Evolutionary conservation across 306 rosid genomes (phyloP).

Genomic region (Acmispon strigosus): DNA sequence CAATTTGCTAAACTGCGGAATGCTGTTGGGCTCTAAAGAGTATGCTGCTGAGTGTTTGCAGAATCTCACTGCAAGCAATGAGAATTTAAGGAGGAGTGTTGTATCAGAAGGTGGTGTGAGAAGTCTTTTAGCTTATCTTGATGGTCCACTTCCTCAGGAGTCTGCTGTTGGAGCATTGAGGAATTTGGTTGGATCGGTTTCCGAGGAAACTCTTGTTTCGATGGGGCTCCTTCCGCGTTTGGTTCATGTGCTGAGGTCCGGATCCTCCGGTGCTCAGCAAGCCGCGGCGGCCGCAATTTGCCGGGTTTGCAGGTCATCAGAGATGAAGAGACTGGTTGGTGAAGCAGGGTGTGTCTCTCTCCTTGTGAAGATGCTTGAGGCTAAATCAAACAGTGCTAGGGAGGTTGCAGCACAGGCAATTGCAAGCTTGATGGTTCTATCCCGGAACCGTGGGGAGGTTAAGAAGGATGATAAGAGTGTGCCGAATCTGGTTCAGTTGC

Average conservation of each 20-base stretch:
- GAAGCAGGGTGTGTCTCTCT: slow-evolving; percentile 74
- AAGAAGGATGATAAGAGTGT: slow-evolving; percentile 68
- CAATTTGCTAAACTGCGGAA: slow-evolving; percentile 63
- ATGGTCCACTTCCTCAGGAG: slow-evolving; percentile 76
- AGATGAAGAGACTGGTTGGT: slow-evolving; percentile 55
- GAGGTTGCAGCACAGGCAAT: slow-evolving; percentile 76
- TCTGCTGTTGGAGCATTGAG: slow-evolving; percentile 72
- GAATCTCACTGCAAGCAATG: slow-evolving; percentile 77
- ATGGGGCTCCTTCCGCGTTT: slow-evolving; percentile 55
- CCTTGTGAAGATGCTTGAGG: slow-evolving; percentile 79
- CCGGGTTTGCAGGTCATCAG: slow-evolving; percentile 42
- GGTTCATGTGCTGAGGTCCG: slow-evolving; percentile 56
- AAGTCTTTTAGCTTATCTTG: slow-evolving; percentile 69
- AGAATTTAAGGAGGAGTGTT: slow-evolving; percentile 53
- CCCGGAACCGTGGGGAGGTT: slow-evolving; percentile 59
- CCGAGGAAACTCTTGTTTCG: slow-evolving; percentile 44
- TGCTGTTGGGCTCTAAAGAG: slow-evolving; percentile 67
- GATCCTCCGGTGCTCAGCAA: slow-evolving; percentile 72
- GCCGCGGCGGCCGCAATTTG: slow-evolving; percentile 68
- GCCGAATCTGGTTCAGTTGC: slow-evolving; percentile 81
- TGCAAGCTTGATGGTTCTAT: slow-evolving; percentile 45
- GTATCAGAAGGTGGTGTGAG: slow-evolving; percentile 74
- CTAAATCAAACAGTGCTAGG: slow-evolving; percentile 56
- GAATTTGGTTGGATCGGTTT: slow-evolving; percentile 58
- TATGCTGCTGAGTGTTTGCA: slow-evolving; percentile 87